Evolutionary conservation across 192 early-diverging fungal genomes (phyloP).

Genomic region (Bifiguratus adelaidae): DNA sequence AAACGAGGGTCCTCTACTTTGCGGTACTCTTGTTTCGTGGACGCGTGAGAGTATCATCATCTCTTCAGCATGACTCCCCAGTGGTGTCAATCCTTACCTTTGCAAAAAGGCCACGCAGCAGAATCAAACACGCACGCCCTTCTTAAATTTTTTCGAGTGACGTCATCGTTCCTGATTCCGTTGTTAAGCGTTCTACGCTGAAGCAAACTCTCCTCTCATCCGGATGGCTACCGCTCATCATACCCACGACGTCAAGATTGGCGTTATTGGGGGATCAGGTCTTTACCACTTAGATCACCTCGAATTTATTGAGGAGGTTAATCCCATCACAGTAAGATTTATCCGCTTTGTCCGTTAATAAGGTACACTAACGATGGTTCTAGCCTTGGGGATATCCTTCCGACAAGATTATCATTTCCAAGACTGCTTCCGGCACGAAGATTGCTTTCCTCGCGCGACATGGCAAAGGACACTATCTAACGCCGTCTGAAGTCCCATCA

Average conservation of each 20-base stretch:
- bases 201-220: not conserved
- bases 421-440: slow-evolving; percentile 58
- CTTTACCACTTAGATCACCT: slow-evolving; percentile 80
- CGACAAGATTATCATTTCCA: slow-evolving; percentile 74
- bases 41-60: no score
- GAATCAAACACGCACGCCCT: no score
- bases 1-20: no score
- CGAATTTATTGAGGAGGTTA: slow-evolving; percentile 67
- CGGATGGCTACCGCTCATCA: not conserved
- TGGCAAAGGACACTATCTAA: slow-evolving; percentile 79
- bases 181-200: no score
- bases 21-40: no score
- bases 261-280: slow-evolving; percentile 91
- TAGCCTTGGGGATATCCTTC: slow-evolving; percentile 84
- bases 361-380: not conserved
- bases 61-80: no score
- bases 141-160: no score
- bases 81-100: no score
- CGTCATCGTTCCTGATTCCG: no score
- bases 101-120: no score
- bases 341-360: slow-evolving; percentile 1
- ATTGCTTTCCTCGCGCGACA: slow-evolving; percentile 97
- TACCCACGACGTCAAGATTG: slow-evolving; percentile 61
- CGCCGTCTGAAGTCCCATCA: slow-evolving; percentile 83
- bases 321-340: slow-evolving; percentile 66